Evolutionary conservation across 495 filamentous ascomycete species (phyloP).

Genomic region (Xylaria acuta): DNA sequence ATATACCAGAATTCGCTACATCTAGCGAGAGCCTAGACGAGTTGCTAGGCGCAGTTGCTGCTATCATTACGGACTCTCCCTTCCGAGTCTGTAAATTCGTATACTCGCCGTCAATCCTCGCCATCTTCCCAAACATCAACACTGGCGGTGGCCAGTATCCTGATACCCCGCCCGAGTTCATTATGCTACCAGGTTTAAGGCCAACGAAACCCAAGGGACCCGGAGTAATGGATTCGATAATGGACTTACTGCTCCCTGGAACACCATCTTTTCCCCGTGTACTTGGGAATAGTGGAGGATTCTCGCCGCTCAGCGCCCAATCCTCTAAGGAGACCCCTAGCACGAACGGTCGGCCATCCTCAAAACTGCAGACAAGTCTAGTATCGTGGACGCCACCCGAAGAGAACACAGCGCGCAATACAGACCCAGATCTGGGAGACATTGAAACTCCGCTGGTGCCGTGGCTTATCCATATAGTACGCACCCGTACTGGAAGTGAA

Average conservation of each 20-base stretch:
- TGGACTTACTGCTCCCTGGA: constrained; percentile 37
- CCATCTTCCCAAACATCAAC: constrained; percentile 65
- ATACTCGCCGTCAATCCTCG: constrained; percentile 75
- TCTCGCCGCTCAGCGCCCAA: constrained; percentile 63
- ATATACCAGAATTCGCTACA: constrained; percentile 62
- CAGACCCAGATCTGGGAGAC: constrained; percentile 57
- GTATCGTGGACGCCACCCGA: constrained; percentile 35
- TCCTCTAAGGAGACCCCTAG: constrained; percentile 47
- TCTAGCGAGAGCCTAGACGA: constrained; percentile 65
- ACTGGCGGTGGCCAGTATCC: constrained; percentile 33
- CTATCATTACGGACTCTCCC: constrained; percentile 80
- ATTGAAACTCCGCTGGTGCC: constrained; percentile 80
- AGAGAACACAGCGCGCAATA: constrained; percentile 35
- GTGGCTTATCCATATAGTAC: constrained; percentile 78
- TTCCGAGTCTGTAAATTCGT: constrained; percentile 78
- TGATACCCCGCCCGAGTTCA: constrained; percentile 17
- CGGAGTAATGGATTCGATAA: constrained; percentile 34
- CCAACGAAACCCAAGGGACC: constrained; percentile 34
- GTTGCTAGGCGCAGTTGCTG: constrained; percentile 79
- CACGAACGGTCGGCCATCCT: constrained; percentile 35
- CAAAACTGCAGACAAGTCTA: constrained; percentile 38
- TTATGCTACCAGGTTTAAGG: constrained; percentile 33
- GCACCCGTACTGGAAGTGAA: constrained; percentile 66
- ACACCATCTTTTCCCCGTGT: constrained; percentile 22
- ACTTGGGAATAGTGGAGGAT: constrained; percentile 47